Evolutionary conservation across 1,284 basidiomycete species (phyloP), one percentile per base, ranked within the genome.

Genomic region (Tylopilus orsonianus): DNA sequence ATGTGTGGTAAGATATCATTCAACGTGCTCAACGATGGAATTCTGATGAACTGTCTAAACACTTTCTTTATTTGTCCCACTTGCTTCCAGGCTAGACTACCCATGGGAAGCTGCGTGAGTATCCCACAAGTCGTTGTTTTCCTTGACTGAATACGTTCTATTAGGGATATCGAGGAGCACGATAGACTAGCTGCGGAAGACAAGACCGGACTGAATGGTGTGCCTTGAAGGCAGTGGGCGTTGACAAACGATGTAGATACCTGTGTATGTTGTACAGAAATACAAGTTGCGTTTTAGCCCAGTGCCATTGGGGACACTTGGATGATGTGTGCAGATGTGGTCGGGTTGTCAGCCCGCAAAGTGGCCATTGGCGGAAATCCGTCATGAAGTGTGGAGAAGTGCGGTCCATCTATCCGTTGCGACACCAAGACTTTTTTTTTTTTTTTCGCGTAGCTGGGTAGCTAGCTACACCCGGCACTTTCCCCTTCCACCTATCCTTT

Each of bases 101-200:
- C 88, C 88, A 61, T 91, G 88, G 88, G 88, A 91, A 72, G 79
- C 82, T 13, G 74, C 64, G 87, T 88, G 63, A 70, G 85, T 65
- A 42, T 48, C 52, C 50, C 42, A 33, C 41, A 49, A 52, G 32
- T 46, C 46, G 55, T 42, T 58, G 27, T 46, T 38, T 16, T 29
- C 36, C 22, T 44, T 18, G 6, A 13, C 39, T 49, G 42, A 60
- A 34, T 14, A 9, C 9, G 19, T 12, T 41, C 39, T 46, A 3
- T 34, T 61, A 90, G 87, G 50, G 77, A 89, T 58, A 90, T 91
- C 59, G 87, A 88, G 52, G 83, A 84, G 59, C 88, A 91, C 61
- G 87, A 91, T 62, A 72, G 72, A 29, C 72, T 81, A 18, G 85
- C 85, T 14, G 69, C 68, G 39, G 58, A 49, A 69, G 75, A 67